phyloP scores from a whole-genome alignment of 805 yeast genomes.

The Wickerhamomyces chaumierensis region DNA sequence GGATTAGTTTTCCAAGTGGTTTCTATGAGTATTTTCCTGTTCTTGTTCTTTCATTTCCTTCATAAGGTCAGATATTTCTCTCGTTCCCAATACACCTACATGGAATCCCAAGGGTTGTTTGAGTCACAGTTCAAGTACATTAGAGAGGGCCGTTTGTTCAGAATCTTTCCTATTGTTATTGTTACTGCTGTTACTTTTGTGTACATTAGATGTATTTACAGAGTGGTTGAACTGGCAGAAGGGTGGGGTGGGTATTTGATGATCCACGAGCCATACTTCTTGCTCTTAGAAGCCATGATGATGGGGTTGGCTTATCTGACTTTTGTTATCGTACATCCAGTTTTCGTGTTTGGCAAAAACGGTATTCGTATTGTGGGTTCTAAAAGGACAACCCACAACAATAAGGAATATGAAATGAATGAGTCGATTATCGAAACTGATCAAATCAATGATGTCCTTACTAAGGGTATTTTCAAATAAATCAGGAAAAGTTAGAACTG shows the following conservation, averaged over 20 bases:
- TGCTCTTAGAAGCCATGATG: constrained; percentile 54
- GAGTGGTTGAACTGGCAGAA: constrained; percentile 59
- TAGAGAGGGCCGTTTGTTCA: constrained; percentile 19
- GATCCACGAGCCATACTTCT: constrained; percentile 44
- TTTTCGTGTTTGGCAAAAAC: constrained; percentile 34
- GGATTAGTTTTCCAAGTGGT: constrained; percentile 72
- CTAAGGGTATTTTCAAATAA: too few relatives aligned
- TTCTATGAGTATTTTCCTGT: constrained; percentile 51
- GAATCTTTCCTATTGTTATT: constrained; percentile 32
- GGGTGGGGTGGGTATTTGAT: constrained; percentile 67
- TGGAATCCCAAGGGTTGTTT: constrained; percentile 20
- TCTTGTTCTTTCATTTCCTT: constrained; percentile 36
- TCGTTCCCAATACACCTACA: constrained; percentile 15
- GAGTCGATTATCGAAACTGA: too few relatives aligned
- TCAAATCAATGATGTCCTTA: too few relatives aligned
- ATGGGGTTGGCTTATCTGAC: constrained; percentile 35
- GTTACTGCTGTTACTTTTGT: constrained; percentile 39
- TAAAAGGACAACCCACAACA: too few relatives aligned
- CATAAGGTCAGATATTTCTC: constrained; percentile 24
- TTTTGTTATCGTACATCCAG: constrained; percentile 53
- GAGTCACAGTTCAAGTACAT: constrained; percentile 20
- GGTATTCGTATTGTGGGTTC: too few relatives aligned
- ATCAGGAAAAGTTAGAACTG: too few relatives aligned
- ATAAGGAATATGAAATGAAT: too few relatives aligned
- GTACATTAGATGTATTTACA: constrained; percentile 57